A percentile compares a stretch with the other conserved stretches of the same genome.
Evolutionary conservation across 257 asterid genomes (phyloP).

Genomic region (Primulina huaijiensis): DNA sequence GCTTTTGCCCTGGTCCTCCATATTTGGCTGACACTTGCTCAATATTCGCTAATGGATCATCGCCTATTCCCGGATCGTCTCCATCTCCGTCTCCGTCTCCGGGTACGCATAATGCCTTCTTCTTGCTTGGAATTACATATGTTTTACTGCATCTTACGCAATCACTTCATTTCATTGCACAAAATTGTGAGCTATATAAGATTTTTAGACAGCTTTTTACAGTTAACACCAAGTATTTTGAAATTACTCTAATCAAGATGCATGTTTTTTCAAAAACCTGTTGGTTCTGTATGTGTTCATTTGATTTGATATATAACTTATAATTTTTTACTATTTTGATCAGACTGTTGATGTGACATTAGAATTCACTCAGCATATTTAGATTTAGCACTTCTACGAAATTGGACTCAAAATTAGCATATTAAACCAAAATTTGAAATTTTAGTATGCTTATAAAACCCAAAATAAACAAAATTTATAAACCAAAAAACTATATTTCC

Average conservation of each 20-base stretch:
- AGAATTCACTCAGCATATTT: too few relatives aligned
- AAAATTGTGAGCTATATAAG: not conserved
- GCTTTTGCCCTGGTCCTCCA: slow-evolving; percentile 56
- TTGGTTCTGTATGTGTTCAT: too few relatives aligned
- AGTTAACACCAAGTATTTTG: not conserved
- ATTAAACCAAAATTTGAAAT: too few relatives aligned
- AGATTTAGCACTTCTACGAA: too few relatives aligned
- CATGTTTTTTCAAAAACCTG: too few relatives aligned
- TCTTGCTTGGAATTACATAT: not conserved
- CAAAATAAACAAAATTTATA: too few relatives aligned
- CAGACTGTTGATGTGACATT: too few relatives aligned
- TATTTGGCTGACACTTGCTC: slow-evolving; percentile 37
- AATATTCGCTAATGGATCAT: slow-evolving; percentile 13
- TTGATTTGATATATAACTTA: too few relatives aligned
- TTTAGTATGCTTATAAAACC: too few relatives aligned
- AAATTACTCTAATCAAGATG: not conserved
- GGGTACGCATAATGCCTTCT: not conserved
- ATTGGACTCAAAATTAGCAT: too few relatives aligned
- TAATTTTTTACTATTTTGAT: too few relatives aligned
- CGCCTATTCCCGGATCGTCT: slow-evolving; percentile 19
- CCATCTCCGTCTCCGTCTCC: slow-evolving; percentile 13
- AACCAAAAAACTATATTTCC: too few relatives aligned
- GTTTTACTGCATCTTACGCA: not conserved
- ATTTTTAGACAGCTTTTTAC: not conserved
- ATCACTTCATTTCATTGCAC: not conserved